Evolutionary conservation across 192 early-diverging fungal genomes (phyloP), one percentile per base, ranked within the genome.

Genomic region (Bifiguratus adelaidae): DNA sequence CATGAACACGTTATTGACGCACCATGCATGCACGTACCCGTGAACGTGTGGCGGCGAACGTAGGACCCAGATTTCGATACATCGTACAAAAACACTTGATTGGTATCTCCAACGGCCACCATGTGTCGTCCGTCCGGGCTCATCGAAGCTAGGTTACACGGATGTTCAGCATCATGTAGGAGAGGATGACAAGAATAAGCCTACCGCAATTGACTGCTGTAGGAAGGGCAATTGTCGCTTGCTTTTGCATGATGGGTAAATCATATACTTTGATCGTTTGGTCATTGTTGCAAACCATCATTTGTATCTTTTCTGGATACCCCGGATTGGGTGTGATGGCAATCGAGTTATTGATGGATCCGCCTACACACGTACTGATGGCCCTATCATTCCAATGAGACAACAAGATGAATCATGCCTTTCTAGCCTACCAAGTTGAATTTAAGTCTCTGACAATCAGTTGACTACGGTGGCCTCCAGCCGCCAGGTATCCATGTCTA

Each of bases 201-300:
- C 27, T 58, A 67, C 68, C 70, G 53, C 89, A 83, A 71, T 97
- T 97, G 45, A 97, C 84, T 30, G 94, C 83, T 4, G 88, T 88
- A 0, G 85, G 89, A 19, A 97, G 73, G 15, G 74, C 61, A n/a
- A 97, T 75, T 13, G 67, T 88, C 1, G 81, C 73, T 20, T 93
- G 50, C 19, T 80, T 68, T 28, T 81, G 71, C 35, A 97, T 67
- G 34, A 70, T 74, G 0, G 94, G 94, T 22, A 95, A 64, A 0
- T 83, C 74, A 58, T 85, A 83, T 3, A 97, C 79, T 52, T 91
- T 91, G 55, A 97, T 89, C 2, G 88, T 88, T 35, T 88, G 74
- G 60, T 97, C 94, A 55, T 97, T 97, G 65, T 91, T 95, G 67
- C 90, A 88, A 19, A 91, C 85, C 49, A 94, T 50, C 5, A 97